Percentiles rank a stretch among this genome's conserved stretches.
Conservation (phyloP, 768 basidiomycete species). For the Cystobasidium tubakii region DNA sequence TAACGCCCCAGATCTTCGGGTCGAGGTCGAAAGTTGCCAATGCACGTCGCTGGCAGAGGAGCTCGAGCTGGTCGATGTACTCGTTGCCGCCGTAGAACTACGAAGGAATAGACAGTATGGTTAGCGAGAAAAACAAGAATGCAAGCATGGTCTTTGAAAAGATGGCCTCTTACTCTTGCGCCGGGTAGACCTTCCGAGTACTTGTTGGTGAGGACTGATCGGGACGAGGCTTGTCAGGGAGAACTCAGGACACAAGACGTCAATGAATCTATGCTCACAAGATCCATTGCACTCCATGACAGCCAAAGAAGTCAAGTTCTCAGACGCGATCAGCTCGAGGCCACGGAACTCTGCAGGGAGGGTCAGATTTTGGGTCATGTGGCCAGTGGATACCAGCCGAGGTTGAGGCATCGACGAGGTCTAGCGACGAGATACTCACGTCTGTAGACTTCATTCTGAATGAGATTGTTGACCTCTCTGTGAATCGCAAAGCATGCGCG, state of each 20-base stretch:
- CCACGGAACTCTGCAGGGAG: constrained; percentile 34
- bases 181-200: constrained; percentile 94
- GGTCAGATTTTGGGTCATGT: background rate
- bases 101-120: background rate
- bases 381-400: background rate
- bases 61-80: constrained; percentile 85
- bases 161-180: constrained; percentile 58
- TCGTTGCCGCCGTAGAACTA: constrained; percentile 67
- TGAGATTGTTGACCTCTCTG: constrained; percentile 80
- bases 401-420: background rate
- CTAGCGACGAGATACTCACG: background rate
- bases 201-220: constrained; percentile 38
- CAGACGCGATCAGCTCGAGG: constrained; percentile 94
- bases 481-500: background rate
- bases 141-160: background rate
- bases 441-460: constrained; percentile 50
- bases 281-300: constrained; percentile 98
- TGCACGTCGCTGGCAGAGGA: constrained; percentile 89
- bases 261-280: constrained; percentile 60
- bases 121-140: background rate
- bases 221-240: background rate
- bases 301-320: constrained; percentile 95
- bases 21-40: constrained; percentile 94
- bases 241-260: too few species aligned
- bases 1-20: constrained; percentile 84